Evolutionary conservation across 345 rosid species (phyloP), one percentile per base, ranked within the genome.

Genomic region (Murraya paniculata): DNA sequence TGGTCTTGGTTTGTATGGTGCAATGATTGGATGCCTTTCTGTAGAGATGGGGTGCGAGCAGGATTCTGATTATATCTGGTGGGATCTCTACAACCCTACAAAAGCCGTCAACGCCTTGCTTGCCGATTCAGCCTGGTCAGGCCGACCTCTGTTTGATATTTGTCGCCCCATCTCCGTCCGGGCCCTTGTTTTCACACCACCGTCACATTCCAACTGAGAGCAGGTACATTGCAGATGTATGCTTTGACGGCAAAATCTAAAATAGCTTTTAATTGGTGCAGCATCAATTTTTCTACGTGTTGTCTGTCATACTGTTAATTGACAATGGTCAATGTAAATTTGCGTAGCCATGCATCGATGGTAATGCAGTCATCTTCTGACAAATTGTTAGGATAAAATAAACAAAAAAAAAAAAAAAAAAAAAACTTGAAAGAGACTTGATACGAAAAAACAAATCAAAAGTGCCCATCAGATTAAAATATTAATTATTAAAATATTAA

Each of bases 81-180:
- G 95, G 95, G 95, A 91, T 84, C 87, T 88, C 48, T 88, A 87
- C 81, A 91, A 86, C 80, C 93, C 93, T 1, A 89, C 95, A 4
- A 76, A 76, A 64, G 77, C 79, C 11, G 87, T 85, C 53, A 88
- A 89, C 83, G 68, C 84, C 22, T 82, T 86, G 80, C 88, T 91
- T 4, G 91, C 91, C 11, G 85, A 83, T 61, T 85, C 93, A 39
- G 86, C 86, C 13, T 91, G 95, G 95, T 85, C 84, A 3, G 90
- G 90, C n/a, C 74, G 78, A 31, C 66, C 77, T 35, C 24, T 87
- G 21, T 57, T 71, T 1, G 41, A 78, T 69, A 87, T 91, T n/a
- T 91, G 95, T 77, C 88, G 79, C 55, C 91, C 91, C 2, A 71
- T 74, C 6, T 28, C 81, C 11, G 38, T 91, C 70, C 80, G 82